Conservation (phyloP, 225 moss, liverwort and hornwort species). For the Lunularia cruciata region DNA sequence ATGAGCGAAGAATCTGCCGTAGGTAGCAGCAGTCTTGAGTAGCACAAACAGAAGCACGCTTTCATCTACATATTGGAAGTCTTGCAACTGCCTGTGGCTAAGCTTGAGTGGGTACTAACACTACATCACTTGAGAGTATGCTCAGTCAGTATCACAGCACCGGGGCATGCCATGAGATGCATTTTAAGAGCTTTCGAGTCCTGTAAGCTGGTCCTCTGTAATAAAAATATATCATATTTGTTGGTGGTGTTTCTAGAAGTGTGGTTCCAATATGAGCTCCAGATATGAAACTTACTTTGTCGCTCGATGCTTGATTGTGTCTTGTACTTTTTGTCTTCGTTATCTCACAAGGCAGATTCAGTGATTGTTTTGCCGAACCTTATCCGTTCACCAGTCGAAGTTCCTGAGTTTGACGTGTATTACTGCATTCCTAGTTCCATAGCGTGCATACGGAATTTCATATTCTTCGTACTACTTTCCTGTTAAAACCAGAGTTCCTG, state of each 20-base stretch:
- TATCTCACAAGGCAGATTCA: too few relatives aligned
- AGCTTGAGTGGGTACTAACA: conserved; percentile 5
- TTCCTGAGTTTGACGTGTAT: too few relatives aligned
- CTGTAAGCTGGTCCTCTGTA: conserved; percentile 25
- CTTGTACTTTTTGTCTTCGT: too few relatives aligned
- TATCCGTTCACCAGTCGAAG: too few relatives aligned
- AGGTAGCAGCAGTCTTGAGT: conserved; percentile 9
- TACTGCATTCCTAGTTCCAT: too few relatives aligned
- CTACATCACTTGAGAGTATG: background rate
- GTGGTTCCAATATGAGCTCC: too few relatives aligned
- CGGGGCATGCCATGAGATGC: conserved; percentile 22
- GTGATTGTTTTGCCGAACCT: too few relatives aligned
- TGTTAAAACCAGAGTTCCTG: too few relatives aligned
- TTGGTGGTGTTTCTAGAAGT: conserved; percentile 9
- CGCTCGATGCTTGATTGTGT: too few relatives aligned
- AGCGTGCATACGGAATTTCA: too few relatives aligned
- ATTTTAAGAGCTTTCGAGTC: conserved; percentile 18
- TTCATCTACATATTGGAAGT: conserved; percentile 17
- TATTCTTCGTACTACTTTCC: too few relatives aligned
- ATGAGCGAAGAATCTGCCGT: conserved; percentile 4
- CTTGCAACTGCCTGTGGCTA: conserved; percentile 11
- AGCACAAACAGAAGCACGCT: conserved; percentile 15
- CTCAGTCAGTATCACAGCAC: conserved; percentile 18
- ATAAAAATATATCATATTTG: conserved; percentile 21
- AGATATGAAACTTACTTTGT: too few relatives aligned